A percentile compares a stretch with the other conserved stretches of the same genome.
Evolutionary conservation across 179 eudicot genomes (phyloP).

Genomic region (Spergularia azorica): DNA sequence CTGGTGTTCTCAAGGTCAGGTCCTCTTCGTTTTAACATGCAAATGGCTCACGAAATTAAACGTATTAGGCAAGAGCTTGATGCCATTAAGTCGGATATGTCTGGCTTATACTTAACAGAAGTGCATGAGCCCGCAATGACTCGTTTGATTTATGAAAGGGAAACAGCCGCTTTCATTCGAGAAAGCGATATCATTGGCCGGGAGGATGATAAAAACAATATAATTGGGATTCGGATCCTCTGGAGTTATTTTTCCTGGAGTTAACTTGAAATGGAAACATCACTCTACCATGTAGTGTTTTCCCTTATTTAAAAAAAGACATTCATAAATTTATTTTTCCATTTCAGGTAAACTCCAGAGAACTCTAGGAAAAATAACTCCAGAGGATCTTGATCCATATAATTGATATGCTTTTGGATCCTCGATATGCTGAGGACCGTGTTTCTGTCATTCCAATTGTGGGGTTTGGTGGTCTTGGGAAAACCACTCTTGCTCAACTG

Average conservation of each 20-base stretch:
- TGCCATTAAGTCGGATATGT: slow-evolving; percentile 12
- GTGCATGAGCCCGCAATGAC: neutral
- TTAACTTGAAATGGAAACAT: too few species aligned
- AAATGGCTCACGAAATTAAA: slow-evolving; percentile 15
- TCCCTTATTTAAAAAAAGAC: too few species aligned
- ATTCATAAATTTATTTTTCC: too few species aligned
- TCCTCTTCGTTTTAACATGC: neutral
- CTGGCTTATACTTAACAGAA: neutral
- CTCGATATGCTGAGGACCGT: neutral
- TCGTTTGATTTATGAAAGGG: neutral
- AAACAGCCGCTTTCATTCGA: slow-evolving; percentile 15
- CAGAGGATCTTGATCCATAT: too few species aligned
- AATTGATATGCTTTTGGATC: slow-evolving; percentile 14
- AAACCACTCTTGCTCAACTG: slow-evolving; percentile 31
- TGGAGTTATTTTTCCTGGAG: too few species aligned
- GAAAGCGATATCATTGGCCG: slow-evolving; percentile 9
- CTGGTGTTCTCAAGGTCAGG: neutral
- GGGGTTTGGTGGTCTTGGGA: slow-evolving; percentile 31
- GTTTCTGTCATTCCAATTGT: slow-evolving; percentile 26
- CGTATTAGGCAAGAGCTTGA: slow-evolving; percentile 19
- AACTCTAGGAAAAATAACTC: too few species aligned
- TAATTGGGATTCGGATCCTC: too few species aligned
- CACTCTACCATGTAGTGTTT: too few species aligned
- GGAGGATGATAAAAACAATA: slow-evolving; percentile 1
- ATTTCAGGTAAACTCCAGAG: too few species aligned